Evolutionary conservation across 257 asterid genomes (phyloP).

Genomic region (Solanum etuberosum): DNA sequence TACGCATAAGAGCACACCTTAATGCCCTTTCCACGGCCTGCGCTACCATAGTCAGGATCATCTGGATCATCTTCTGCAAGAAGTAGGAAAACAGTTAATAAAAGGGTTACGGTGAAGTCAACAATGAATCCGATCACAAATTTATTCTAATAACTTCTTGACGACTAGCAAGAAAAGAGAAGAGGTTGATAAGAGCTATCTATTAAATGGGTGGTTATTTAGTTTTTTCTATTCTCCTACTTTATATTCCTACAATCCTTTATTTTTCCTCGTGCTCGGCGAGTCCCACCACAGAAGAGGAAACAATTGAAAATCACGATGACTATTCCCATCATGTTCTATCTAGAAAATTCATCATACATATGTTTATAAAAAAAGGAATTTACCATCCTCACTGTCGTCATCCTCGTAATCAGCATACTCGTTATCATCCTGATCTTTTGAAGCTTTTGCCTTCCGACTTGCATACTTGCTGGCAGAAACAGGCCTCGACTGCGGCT

Average conservation of each 20-base stretch:
- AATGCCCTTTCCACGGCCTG: constrained; percentile 37
- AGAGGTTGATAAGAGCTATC: not conserved
- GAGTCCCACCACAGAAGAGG: not conserved
- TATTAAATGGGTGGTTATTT: not conserved
- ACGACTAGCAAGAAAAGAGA: not conserved
- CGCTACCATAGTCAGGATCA: constrained; percentile 72
- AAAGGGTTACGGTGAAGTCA: not conserved
- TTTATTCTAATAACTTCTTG: not conserved
- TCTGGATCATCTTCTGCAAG: constrained; percentile 90
- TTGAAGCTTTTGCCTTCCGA: constrained; percentile 44
- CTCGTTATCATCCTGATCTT: constrained; percentile 36
- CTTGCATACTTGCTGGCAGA: constrained; percentile 25
- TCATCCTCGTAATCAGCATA: constrained; percentile 47
- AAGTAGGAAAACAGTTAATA: not conserved
- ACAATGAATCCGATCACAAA: not conserved
- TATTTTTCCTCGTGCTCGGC: not conserved
- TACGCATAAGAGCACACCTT: constrained; percentile 36
- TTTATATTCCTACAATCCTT: not conserved
- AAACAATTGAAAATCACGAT: not conserved
- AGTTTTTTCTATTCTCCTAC: not conserved
- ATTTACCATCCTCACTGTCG: constrained; percentile 42
- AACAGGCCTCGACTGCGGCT: constrained; percentile 33
- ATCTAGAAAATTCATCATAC: not conserved
- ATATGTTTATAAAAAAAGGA: not conserved
- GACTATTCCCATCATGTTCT: not conserved